phyloP scores from a whole-genome alignment of 768 basidiomycete genomes.

The Leccinum olivaceopallidum region DNA sequence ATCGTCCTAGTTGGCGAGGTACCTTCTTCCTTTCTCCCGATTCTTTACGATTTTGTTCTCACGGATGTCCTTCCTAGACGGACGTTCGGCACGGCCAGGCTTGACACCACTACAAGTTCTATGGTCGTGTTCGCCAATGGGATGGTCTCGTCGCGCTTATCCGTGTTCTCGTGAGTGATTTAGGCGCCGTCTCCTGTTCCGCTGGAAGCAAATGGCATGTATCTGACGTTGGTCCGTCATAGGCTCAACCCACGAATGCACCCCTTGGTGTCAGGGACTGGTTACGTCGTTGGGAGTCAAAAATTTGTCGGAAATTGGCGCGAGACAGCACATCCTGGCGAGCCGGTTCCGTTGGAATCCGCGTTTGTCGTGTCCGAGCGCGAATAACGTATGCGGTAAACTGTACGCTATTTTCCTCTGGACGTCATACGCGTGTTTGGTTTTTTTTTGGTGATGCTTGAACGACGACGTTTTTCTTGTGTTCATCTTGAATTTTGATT shows the following conservation, averaged over 20 bases:
- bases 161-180: slow-evolving; percentile 36
- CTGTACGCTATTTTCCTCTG: background rate
- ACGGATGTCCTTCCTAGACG: slow-evolving; percentile 37
- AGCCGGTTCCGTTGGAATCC: slow-evolving; percentile 54
- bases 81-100: slow-evolving; percentile 47
- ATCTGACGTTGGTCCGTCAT: slow-evolving; percentile 10
- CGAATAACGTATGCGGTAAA: slow-evolving; percentile 20
- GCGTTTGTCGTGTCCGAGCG: slow-evolving; percentile 62
- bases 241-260: slow-evolving; percentile 8
- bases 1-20: slow-evolving; percentile 64
- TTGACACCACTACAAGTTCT: slow-evolving; percentile 48
- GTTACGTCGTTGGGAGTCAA: slow-evolving; percentile 64
- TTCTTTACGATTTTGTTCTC: background rate
- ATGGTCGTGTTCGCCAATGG: slow-evolving; percentile 57
- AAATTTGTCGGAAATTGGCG: slow-evolving; percentile 79
- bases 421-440: background rate
- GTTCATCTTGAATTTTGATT: slow-evolving; percentile 11
- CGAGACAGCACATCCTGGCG: slow-evolving; percentile 34
- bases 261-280: slow-evolving; percentile 43
- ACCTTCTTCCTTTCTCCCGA: background rate
- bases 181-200: background rate
- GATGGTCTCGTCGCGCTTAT: slow-evolving; percentile 59
- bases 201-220: background rate
- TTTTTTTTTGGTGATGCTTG: slow-evolving; percentile 3
- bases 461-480: slow-evolving; percentile 5